Conservation (phyloP, 768 basidiomycete species). For the Hygrophorus russula region DNA sequence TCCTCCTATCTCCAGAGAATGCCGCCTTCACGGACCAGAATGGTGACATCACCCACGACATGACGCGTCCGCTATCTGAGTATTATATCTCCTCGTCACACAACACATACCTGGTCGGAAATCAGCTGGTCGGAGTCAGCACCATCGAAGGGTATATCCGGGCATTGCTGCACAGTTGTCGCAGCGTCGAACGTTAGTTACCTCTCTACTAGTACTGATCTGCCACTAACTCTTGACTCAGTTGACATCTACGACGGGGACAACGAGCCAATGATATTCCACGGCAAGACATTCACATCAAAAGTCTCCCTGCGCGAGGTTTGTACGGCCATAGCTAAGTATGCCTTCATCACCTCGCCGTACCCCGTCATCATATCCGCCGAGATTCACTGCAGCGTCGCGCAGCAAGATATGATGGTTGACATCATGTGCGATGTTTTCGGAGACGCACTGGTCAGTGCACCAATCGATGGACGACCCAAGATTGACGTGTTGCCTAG, state of each 20-base stretch:
- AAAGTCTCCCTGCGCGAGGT: slow-evolving; percentile 78
- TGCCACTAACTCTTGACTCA: slow-evolving; percentile 29
- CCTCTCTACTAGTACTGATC: slow-evolving; percentile 40
- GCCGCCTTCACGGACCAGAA: slow-evolving; percentile 33
- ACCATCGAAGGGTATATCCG: slow-evolving; percentile 84
- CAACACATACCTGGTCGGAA: slow-evolving; percentile 77
- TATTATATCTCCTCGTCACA: slow-evolving; percentile 90
- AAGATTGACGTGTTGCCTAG: slow-evolving; percentile 62
- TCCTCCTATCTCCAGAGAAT: slow-evolving; percentile 77
- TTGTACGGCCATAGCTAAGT: slow-evolving; percentile 79
- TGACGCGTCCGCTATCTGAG: slow-evolving; percentile 79
- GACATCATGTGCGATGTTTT: slow-evolving; percentile 37
- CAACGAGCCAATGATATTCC: slow-evolving; percentile 77
- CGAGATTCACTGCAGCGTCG: slow-evolving; percentile 80
- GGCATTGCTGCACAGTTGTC: slow-evolving; percentile 76
- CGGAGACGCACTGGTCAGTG: slow-evolving; percentile 25
- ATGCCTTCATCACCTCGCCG: slow-evolving; percentile 88
- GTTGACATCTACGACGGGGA: slow-evolving; percentile 93
- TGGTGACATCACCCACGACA: slow-evolving; percentile 56
- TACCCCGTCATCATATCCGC: slow-evolving; percentile 96
- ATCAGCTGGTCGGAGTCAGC: slow-evolving; percentile 68
- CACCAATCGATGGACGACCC: slow-evolving; percentile 26
- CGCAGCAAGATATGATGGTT: slow-evolving; percentile 41
- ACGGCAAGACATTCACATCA: slow-evolving; percentile 85
- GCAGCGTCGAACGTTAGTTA: slow-evolving; percentile 77